These are phyloP conservation scores for Tuber microsphaerosporum DNA, from an alignment of 495 filamentous ascomycete genomes.

Conservation along the genomic window DNA sequence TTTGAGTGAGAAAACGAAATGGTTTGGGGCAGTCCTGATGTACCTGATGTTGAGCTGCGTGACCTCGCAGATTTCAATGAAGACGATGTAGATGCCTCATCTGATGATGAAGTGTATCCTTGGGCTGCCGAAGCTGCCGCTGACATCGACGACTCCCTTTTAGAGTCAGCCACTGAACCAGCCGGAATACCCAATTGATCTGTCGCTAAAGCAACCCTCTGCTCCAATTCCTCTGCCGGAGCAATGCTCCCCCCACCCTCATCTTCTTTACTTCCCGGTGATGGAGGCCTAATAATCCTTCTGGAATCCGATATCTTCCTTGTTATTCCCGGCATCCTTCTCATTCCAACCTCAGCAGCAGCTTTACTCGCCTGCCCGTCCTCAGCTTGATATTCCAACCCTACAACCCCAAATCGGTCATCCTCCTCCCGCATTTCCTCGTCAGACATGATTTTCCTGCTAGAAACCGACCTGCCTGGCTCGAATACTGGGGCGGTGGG, in stretches of 20 bases:
- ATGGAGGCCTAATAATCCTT: constrained; percentile 33
- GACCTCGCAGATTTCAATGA: constrained; percentile 36
- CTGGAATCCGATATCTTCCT: constrained; percentile 40
- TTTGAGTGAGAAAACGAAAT: constrained; percentile 33
- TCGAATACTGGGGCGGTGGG: constrained; percentile 27
- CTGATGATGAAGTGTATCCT: constrained; percentile 39
- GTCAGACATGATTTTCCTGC: constrained; percentile 35
- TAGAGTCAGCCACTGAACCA: constrained; percentile 19
- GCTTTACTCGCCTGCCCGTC: constrained; percentile 32
- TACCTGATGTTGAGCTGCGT: constrained; percentile 34
- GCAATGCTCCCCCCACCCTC: constrained; percentile 21
- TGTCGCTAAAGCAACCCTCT: constrained; percentile 29
- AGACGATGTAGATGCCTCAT: constrained; percentile 39
- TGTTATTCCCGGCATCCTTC: constrained; percentile 36
- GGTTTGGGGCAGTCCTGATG: constrained; percentile 30
- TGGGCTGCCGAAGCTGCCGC: constrained; percentile 34
- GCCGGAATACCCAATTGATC: constrained; percentile 29
- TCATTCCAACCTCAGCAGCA: constrained; percentile 40
- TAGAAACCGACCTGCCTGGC: constrained; percentile 33
- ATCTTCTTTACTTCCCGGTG: constrained; percentile 27
- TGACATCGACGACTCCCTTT: constrained; percentile 34
- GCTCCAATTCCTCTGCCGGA: constrained; percentile 32
- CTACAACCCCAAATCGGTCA: constrained; percentile 26
- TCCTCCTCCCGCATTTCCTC: constrained; percentile 39
- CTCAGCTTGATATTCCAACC: constrained; percentile 28